Evolutionary conservation across 148 eudicot genomes (phyloP).

Genomic region (Bassia scoparia): DNA sequence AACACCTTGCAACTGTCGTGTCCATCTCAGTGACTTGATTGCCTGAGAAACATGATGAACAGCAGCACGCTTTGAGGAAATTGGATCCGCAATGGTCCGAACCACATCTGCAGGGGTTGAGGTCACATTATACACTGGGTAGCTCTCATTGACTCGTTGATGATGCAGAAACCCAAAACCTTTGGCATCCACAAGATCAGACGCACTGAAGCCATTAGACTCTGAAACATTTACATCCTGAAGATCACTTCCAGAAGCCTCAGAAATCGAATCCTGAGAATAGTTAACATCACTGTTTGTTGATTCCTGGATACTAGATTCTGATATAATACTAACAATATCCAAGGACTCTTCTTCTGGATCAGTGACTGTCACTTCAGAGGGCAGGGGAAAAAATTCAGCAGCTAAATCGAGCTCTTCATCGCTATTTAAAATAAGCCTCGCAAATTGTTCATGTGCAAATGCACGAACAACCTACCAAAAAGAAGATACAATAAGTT

Average conservation of each 20-base stretch:
- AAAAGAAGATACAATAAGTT: constrained; percentile 31
- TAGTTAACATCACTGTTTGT: constrained; percentile 29
- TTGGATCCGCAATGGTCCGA: constrained; percentile 53
- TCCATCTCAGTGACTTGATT: constrained; percentile 90
- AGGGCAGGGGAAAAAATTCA: constrained; percentile 54
- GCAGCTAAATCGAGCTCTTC: constrained; percentile 58
- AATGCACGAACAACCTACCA: constrained; percentile 84
- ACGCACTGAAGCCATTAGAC: constrained; percentile 29
- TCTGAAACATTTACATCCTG: constrained; percentile 29
- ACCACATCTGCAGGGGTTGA: constrained; percentile 36
- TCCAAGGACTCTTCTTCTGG: constrained; percentile 78
- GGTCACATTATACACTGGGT: constrained; percentile 27
- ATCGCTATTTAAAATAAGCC: constrained; percentile 69
- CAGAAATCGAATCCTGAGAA: constrained; percentile 29
- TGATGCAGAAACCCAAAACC: constrained; percentile 18
- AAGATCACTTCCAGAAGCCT: constrained; percentile 33
- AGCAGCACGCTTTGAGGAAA: constrained; percentile 80
- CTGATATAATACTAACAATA: constrained; percentile 47
- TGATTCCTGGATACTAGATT: constrained; percentile 44
- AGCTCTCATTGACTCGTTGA: constrained; percentile 27
- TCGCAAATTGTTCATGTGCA: constrained; percentile 97
- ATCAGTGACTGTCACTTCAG: constrained; percentile 54
- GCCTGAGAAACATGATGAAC: constrained; percentile 98
- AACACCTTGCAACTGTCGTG: constrained; percentile 55
- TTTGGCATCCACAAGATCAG: constrained; percentile 31